A percentile compares a stretch with the other conserved stretches of the same genome.
These are phyloP conservation scores for Corynascus novoguineensis DNA, from an alignment of 495 filamentous ascomycete genomes.

Conservation along the genomic window DNA sequence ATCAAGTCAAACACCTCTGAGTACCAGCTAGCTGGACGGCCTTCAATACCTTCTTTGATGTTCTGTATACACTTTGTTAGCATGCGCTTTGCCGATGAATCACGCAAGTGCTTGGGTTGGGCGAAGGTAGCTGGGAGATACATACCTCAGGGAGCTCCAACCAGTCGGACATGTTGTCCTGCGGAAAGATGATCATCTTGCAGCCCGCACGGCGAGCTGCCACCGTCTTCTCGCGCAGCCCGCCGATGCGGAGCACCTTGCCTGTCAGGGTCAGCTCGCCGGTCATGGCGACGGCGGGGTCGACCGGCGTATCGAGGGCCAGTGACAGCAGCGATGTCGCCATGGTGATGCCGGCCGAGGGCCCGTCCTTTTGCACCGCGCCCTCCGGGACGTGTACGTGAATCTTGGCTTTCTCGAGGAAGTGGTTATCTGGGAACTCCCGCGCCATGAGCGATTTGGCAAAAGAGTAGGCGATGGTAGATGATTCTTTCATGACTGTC, in stretches of 20 bases:
- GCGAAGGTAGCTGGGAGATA: conserved; percentile 3
- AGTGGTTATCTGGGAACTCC: conserved; percentile 80
- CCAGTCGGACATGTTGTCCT: conserved; percentile 95
- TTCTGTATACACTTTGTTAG: conserved; percentile 58
- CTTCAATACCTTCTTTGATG: conserved; percentile 92
- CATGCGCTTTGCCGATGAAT: conserved; percentile 10
- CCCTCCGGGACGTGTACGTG: conserved; percentile 98
- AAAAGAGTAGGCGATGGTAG: conserved; percentile 90
- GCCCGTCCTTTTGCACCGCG: conserved; percentile 93
- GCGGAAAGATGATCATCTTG: conserved; percentile 91
- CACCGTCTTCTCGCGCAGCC: conserved; percentile 97
- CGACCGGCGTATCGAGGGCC: conserved; percentile 68
- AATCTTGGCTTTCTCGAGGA: conserved; percentile 93
- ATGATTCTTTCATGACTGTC: conserved; percentile 97
- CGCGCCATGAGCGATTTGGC: conserved; percentile 82
- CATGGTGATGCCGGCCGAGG: conserved; percentile 96
- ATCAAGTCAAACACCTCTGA: conserved; percentile 86
- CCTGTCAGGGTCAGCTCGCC: conserved; percentile 97
- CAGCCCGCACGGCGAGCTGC: conserved; percentile 90
- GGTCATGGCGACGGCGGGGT: conserved; percentile 94
- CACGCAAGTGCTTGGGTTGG: background rate
- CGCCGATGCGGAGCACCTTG: conserved; percentile 94
- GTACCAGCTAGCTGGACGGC: conserved; percentile 88
- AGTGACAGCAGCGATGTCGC: conserved; percentile 83
- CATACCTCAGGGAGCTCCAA: conserved; percentile 92